Evolutionary conservation across 129 eudicot species (phyloP), one percentile per base, ranked within the genome.

Genomic region (Tanacetum coccineum): DNA sequence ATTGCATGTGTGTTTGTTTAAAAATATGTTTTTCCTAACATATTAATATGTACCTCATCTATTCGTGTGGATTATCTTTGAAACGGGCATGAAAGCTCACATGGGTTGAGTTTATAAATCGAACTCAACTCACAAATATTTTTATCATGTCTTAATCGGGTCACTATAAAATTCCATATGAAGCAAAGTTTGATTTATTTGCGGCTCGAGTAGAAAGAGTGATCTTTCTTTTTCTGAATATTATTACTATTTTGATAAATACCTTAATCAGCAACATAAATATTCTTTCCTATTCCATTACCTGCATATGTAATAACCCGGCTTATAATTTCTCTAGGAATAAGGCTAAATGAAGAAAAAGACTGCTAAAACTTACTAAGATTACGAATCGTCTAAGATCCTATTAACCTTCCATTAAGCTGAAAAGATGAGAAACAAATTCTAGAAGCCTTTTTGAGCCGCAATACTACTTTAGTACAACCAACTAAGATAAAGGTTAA

Each of bases 391-490:
- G 9, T 15, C 20, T 9, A 62, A 25, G 58, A 48, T 65, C 14
- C 55, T 64, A 49, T 26, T 9, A 22, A 30, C 20, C 62, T 60
- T 72, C 62, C 69, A 62, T 62, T n/a, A 28, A 59, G 42, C 59
- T 51, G 32, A 9, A 75, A 75, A 59, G 40, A 30, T 15, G 1
- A 50, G 0, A 12, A 53, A 13, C 11, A 40, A 68, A 52, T 68
- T 75, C 74, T 68, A 75, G 80, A 75, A 68, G 74, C 68, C 53
- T 67, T 75, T 67, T 50, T 19, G 40, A 45, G 72, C 59, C 61
- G 59, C 10, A 74, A 48, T 48, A 59, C 56, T 47, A n/a, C n/a
- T 64, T 18, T 22, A n/a, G 18, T 40, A 68, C 63, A 54, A 20
- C 18, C 66, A 25, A 1, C 26, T 22, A 40, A 28, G 28, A 59